phyloP scores from a whole-genome alignment of 129 eudicot species.

The Flaveria robusta region DNA sequence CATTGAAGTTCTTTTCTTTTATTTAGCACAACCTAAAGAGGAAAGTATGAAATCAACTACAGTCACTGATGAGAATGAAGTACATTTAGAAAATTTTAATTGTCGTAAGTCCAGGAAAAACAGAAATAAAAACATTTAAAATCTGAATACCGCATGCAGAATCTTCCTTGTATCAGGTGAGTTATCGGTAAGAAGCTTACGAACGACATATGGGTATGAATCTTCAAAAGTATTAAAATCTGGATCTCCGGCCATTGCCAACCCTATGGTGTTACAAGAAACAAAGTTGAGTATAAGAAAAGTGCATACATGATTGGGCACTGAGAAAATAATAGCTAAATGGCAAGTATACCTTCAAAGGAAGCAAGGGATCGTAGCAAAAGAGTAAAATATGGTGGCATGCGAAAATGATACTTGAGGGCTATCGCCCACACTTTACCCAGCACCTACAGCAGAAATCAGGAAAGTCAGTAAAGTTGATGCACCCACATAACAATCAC shows the following conservation, averaged over 20 bases:
- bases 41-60: constrained; percentile 14
- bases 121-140: constrained; percentile 8
- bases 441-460: constrained; percentile 60
- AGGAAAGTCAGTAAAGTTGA: constrained; percentile 34
- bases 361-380: constrained; percentile 92
- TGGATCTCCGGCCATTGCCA: constrained; percentile 97
- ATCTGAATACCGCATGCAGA: constrained; percentile 68
- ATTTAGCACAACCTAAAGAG: constrained; percentile 72
- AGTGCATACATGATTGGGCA: constrained; percentile 10
- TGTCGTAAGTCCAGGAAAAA: not conserved
- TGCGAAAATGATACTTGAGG: constrained; percentile 80
- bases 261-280: constrained; percentile 49
- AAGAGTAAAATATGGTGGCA: constrained; percentile 94
- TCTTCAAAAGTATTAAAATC: constrained; percentile 88
- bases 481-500: constrained; percentile 2
- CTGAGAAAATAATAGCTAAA: not conserved
- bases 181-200: constrained; percentile 84
- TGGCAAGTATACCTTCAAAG: constrained; percentile 67
- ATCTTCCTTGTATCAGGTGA: constrained; percentile 74
- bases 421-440: constrained; percentile 89
- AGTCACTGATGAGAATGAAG: not conserved
- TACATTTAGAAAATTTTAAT: not conserved
- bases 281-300: not conserved
- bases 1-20: constrained; percentile 80
- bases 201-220: constrained; percentile 89